Base-by-base conservation (phyloP, 306 rosid species). In the Glycine soja region DNA sequence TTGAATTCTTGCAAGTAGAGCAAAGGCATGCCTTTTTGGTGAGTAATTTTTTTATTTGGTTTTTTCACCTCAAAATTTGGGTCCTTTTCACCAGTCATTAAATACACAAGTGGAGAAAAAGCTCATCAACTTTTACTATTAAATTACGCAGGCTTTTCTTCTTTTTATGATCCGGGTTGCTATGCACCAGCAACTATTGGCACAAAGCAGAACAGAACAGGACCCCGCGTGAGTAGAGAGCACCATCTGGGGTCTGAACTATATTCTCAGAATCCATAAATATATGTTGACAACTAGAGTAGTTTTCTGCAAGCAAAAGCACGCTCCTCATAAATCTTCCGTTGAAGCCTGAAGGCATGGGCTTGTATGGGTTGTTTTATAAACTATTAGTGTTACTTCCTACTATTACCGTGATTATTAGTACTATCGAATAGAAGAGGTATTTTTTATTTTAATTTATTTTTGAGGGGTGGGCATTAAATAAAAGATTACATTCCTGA, bases 91-190 rank as follows among this genome's bases (percentile, higher is more conserved):
- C 12, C 45, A 74, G n/a, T 68, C 62, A 77, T 64, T 80, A 62
- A 59, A 57, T 8, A 14, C 4, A 56, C 14, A 18, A 76, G 88
- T 72, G 86, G 85, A 83, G 84, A 75, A 85, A 86, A 88, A 90
- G 91, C 68, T 81, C 59, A 51, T 52, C 6, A 52, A 73, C 92
- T 88, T 88, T 90, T 81, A 43, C 77, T 81, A 72, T 61, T 76
- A 64, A 48, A 82, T 11, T 16, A 46, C 7, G 66, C 82, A 66
- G 77, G 77, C 70, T 34, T 80, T 62, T 15, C 48, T 65, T 24
- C 85, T 80, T 75, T 89, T 74, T n/a, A 82, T 74, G 86, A 52
- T 70, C 64, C 5, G 53, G 54, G 52, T 53, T 81, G 76, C 82
- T 30, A 72, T 77, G 61, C 83, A 77, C 73, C 45, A 30, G 73